Evolutionary conservation across 495 filamentous ascomycete species (phyloP), one percentile per base, ranked within the genome.

Genomic region (Annulohypoxylon stygium): DNA sequence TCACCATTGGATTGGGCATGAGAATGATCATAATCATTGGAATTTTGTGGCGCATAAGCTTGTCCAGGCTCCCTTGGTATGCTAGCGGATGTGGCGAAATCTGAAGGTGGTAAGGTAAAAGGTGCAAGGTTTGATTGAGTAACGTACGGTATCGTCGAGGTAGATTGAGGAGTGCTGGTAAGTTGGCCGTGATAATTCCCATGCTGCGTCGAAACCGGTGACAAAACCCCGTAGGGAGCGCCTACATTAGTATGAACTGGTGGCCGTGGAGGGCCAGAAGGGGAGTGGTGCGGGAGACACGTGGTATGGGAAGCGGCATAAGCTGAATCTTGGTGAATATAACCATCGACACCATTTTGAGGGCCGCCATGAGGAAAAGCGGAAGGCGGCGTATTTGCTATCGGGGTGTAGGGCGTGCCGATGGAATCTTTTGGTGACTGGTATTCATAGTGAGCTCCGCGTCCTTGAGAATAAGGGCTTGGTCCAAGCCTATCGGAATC

Each of bases 41-140:
- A 78, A 0, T 81, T 83, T 18, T 81, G 65, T 1, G 81, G 76
- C 23, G 71, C 79, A 62, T 84, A 85, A 14, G 78, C 55, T 63
- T 78, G 80, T 41, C 77, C 72, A 59, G 78, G 70, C 37, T 79
- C 55, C 54, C 74, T 53, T 30, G 73, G 58, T 33, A 68, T 65
- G 8, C 73, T 62, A 16, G 69, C 65, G 20, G 78, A 65, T 1
- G 81, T 78, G 20, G 83, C 68, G 60, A 84, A 89, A 47, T 86
- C 85, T 14, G 88, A 86, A 23, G 85, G 88, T 16, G 88, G 88
- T 16, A 89, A 79, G 59, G 82, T 85, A 60, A 90, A 90, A 7
- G 86, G 80, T 10, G 86, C 78, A 57, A 88, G 84, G 61, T 86
- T 87, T 65, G 86, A 83, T 26, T 86, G 84, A 20, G 78, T 76